A percentile compares a stretch with the other conserved stretches of the same genome.
Evolutionary conservation across 768 basidiomycete species (phyloP).

Genomic region (Xerocomellus intermedius): DNA sequence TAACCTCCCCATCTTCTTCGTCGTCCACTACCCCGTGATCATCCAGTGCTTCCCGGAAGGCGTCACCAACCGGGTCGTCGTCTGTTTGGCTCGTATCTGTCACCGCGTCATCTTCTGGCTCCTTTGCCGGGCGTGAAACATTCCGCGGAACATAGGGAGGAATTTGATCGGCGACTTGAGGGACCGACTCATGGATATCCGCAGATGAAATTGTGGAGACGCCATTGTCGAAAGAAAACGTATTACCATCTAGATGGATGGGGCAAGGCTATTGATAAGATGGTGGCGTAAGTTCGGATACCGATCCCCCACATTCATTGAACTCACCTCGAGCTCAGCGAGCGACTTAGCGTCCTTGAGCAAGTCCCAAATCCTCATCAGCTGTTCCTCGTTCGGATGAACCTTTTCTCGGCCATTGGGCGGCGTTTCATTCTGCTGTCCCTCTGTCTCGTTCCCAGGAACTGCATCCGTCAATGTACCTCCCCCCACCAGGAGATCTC

Average conservation of each 20-base stretch:
- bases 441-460: constrained; percentile 23
- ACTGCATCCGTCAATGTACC: constrained; percentile 5
- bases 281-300: constrained; percentile 13
- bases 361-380: constrained; percentile 91
- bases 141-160: constrained; percentile 5
- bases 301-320: constrained; percentile 1
- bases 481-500: constrained; percentile 49
- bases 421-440: constrained; percentile 23
- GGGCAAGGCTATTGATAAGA: constrained; percentile 25
- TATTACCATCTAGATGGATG: constrained; percentile 21
- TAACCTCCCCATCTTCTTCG: constrained; percentile 63
- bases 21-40: constrained; percentile 36
- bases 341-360: constrained; percentile 67
- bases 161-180: constrained; percentile 16
- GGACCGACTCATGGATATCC: neutral
- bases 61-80: constrained; percentile 69
- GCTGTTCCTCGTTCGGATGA: constrained; percentile 93
- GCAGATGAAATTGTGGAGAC: constrained; percentile 6
- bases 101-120: constrained; percentile 57
- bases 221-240: constrained; percentile 18
- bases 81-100: constrained; percentile 74
- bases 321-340: constrained; percentile 55
- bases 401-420: constrained; percentile 42
- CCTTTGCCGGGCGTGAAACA: constrained; percentile 7
- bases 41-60: constrained; percentile 51